These are phyloP conservation scores for Ampelomyces quisqualis DNA, from an alignment of 2,329 filamentous ascomycete species.

Conservation along the genomic window DNA sequence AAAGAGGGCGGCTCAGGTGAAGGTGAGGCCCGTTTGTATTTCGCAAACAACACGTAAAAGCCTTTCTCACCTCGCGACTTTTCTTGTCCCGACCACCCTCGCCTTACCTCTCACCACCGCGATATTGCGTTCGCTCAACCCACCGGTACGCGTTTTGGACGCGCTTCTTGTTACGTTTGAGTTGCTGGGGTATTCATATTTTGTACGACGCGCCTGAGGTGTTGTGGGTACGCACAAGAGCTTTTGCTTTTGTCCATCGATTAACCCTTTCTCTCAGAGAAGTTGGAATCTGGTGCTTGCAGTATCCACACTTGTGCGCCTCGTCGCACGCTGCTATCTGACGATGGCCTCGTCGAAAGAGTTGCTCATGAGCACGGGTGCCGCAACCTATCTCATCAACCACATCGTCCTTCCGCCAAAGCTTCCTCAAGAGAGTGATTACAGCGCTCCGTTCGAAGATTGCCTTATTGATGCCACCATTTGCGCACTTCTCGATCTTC, in stretches of 20 bases:
- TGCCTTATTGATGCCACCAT: slow-evolving; percentile 4
- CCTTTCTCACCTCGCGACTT: neutral
- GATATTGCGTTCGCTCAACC: neutral
- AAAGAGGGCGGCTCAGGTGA: neutral
- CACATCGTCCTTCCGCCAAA: slow-evolving; percentile 52
- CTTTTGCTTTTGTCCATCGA: no score
- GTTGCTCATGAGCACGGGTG: neutral
- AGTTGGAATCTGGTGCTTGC: no score
- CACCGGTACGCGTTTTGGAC: neutral
- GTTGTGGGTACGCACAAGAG: no score
- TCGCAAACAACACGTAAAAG: neutral
- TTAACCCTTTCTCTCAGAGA: no score
- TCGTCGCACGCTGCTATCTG: no score
- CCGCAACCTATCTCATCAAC: slow-evolving; percentile 42
- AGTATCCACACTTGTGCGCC: neutral
- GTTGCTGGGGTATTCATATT: no score
- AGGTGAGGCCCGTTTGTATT: neutral
- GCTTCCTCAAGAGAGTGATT: slow-evolving; percentile 43
- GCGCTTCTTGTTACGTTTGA: neutral
- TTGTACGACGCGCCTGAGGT: no score
- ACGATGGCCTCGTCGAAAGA: neutral
- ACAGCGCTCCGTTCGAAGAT: neutral
- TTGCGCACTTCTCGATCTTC: slow-evolving; percentile 5
- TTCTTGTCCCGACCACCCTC: neutral
- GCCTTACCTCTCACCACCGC: neutral